A percentile compares a stretch with the other conserved stretches of the same genome.
These are phyloP conservation scores for Galeopsis tetrahit DNA, from an alignment of 257 asterid genomes.

Conservation along the genomic window DNA sequence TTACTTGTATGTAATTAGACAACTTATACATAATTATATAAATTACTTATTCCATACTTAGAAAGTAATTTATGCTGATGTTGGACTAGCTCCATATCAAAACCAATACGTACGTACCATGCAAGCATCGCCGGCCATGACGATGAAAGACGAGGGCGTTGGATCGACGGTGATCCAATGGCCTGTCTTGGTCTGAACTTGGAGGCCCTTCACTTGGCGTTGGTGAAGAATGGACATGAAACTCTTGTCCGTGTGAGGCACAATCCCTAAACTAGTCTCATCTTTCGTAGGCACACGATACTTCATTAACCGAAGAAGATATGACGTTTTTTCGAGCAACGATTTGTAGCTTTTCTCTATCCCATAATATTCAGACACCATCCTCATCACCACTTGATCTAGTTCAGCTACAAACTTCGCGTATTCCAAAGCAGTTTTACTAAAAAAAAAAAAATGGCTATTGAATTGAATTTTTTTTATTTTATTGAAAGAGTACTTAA, in stretches of 20 bases:
- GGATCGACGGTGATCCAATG: constrained; percentile 47
- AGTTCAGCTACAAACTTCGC: constrained; percentile 42
- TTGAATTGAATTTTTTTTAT: no score
- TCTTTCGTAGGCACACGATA: constrained; percentile 32
- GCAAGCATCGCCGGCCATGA: constrained; percentile 56
- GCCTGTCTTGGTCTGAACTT: constrained; percentile 39
- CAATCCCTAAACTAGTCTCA: constrained; percentile 41
- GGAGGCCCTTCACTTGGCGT: constrained; percentile 28
- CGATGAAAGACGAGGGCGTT: constrained; percentile 44
- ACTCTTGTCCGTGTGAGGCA: constrained; percentile 58
- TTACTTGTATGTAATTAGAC: no score
- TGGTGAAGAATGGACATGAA: constrained; percentile 52
- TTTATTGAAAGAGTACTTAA: no score
- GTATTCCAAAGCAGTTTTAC: constrained; percentile 41
- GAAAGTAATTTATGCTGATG: no score
- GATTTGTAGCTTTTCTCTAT: constrained; percentile 34
- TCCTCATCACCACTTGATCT: constrained; percentile 49
- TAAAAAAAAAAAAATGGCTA: neutral
- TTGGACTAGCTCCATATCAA: no score
- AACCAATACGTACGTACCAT: constrained; percentile 37
- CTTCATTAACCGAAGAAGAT: constrained; percentile 47
- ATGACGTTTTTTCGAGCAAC: constrained; percentile 32
- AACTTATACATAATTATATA: no score
- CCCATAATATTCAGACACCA: constrained; percentile 37
- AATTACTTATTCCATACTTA: no score